These are phyloP conservation scores for Solanum chilense DNA, from an alignment of 257 asterid species.

Conservation along the genomic window DNA sequence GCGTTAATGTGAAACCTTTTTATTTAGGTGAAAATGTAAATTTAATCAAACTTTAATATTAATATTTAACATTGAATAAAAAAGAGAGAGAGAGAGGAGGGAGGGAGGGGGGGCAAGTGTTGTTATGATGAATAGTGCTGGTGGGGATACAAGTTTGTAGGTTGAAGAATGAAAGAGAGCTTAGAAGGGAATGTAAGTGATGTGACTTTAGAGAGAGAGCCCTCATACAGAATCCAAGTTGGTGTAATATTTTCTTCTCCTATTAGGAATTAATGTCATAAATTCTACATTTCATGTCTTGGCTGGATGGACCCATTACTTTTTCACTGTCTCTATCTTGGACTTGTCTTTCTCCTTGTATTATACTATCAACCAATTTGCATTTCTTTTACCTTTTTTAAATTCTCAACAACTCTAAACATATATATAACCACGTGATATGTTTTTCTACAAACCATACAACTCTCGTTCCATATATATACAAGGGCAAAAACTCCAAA, in stretches of 20 bases:
- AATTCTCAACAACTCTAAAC: neutral
- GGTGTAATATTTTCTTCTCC: constrained; percentile 30
- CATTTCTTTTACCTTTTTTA: neutral
- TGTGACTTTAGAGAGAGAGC: constrained; percentile 14
- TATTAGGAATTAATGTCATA: constrained; percentile 32
- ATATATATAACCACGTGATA: neutral
- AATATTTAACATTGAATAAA: no score
- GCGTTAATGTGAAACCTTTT: neutral
- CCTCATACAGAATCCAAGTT: constrained; percentile 15
- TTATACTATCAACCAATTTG: no score
- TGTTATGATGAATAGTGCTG: neutral
- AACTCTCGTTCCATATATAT: neutral
- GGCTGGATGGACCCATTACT: neutral
- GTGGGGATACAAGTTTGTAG: neutral
- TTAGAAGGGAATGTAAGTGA: constrained; percentile 19
- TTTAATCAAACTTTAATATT: no score
- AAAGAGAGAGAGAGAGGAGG: neutral
- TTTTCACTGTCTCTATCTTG: neutral
- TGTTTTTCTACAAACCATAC: neutral
- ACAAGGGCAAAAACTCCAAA: neutral
- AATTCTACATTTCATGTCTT: neutral
- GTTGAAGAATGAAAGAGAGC: neutral
- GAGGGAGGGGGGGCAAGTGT: no score
- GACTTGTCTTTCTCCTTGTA: neutral
- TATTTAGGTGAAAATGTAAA: no score